These are phyloP conservation scores for Aspergillus sclerotialis DNA, from an alignment of 2,329 filamentous ascomycete species.

Conservation along the genomic window DNA sequence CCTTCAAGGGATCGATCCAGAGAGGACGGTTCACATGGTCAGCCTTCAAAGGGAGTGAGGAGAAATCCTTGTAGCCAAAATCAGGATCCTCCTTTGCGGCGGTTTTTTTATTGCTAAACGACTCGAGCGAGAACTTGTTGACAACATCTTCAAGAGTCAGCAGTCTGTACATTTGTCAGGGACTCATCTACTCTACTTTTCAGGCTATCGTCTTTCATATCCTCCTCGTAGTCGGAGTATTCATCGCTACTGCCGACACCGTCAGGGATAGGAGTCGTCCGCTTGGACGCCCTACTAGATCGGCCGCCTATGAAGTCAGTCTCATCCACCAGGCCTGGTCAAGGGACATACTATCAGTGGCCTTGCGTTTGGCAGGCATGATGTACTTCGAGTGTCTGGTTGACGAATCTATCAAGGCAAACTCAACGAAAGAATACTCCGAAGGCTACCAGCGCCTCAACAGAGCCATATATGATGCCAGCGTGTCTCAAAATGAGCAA, in stretches of 20 bases:
- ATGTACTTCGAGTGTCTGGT: conserved; percentile 4
- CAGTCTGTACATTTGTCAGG: conserved; percentile 8
- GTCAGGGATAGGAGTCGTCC: conserved; percentile 39
- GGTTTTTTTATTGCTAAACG: conserved; percentile 44
- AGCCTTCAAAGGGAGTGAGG: conserved; percentile 71
- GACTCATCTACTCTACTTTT: conserved; percentile 33
- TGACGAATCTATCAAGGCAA: background rate
- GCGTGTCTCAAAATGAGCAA: conserved; percentile 5
- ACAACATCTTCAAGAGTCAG: conserved; percentile 36
- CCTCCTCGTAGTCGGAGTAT: conserved; percentile 47
- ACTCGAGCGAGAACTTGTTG: conserved; percentile 48
- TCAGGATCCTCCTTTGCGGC: conserved; percentile 44
- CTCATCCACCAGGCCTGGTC: conserved; percentile 13
- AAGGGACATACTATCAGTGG: conserved; percentile 42
- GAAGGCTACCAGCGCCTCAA: conserved; percentile 16
- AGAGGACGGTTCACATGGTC: conserved; percentile 86
- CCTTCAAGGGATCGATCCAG: conserved; percentile 85
- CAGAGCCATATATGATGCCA: conserved; percentile 3
- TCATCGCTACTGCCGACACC: conserved; percentile 50
- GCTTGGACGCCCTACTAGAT: conserved; percentile 42
- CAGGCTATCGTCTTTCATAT: conserved; percentile 40
- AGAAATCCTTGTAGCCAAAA: conserved; percentile 67
- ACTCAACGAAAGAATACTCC: conserved; percentile 3
- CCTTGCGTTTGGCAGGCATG: conserved; percentile 70
- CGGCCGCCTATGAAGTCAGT: conserved; percentile 36